Conservation (phyloP, 2,329 filamentous ascomycete genomes). For the Calonectria pseudoturangicola region DNA sequence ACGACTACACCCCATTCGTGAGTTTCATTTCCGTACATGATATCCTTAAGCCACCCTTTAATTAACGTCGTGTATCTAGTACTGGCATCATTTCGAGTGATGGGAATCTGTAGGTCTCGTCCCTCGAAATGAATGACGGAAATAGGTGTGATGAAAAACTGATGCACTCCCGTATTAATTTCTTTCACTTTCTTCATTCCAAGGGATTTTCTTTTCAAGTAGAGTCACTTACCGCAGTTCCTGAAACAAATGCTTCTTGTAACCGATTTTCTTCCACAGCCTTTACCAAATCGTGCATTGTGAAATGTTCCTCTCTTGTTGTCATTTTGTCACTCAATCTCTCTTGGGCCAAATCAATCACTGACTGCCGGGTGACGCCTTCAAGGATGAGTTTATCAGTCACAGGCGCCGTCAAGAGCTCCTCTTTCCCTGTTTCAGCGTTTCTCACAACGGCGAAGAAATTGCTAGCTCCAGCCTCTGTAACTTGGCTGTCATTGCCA, state of each 20-base stretch:
- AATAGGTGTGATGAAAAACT: constrained; percentile 43
- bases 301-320: constrained; percentile 71
- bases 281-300: constrained; percentile 75
- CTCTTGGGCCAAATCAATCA: constrained; percentile 73
- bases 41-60: constrained; percentile 38
- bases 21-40: constrained; percentile 40
- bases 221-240: constrained; percentile 74
- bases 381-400: constrained; percentile 77
- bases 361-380: constrained; percentile 78
- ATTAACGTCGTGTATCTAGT: constrained; percentile 15
- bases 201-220: neutral
- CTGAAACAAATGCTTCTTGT: constrained; percentile 79
- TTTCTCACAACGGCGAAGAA: constrained; percentile 79
- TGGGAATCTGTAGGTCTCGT: constrained; percentile 22
- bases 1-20: constrained; percentile 38
- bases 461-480: constrained; percentile 72
- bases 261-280: constrained; percentile 75
- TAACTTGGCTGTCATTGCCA: constrained; percentile 69
- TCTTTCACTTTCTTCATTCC: neutral
- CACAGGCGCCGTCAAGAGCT: constrained; percentile 80
- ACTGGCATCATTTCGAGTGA: neutral
- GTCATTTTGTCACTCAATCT: constrained; percentile 10
- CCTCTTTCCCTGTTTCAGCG: constrained; percentile 66
- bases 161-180: neutral
- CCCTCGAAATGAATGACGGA: constrained; percentile 37